Base-by-base conservation (phyloP, 768 basidiomycete genomes). In the Suillus subalutaceus region DNA sequence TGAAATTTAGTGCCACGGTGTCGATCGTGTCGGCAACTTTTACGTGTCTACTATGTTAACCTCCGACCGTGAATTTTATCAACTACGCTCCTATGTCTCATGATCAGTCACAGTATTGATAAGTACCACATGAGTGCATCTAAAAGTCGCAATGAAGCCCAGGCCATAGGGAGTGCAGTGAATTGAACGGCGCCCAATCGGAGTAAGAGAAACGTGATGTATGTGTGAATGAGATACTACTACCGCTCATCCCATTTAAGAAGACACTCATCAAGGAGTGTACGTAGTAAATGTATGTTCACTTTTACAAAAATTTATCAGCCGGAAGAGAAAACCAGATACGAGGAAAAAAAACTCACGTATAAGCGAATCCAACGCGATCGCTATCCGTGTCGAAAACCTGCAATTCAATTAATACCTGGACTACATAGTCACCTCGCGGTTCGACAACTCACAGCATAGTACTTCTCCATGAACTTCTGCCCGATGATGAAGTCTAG, bases 301-400 rank as follows among this genome's bases (percentile, higher is more conserved):
- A 57, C 73, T 74, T 50, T 40, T 30, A 20, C 53, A 15, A 30
- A 15, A 26, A 26, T n/a, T 7, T 32, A 8, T 68, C 55, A 66
- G 57, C 64, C 44, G 8, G 15, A 15, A 18, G 4, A 9, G 30
- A 37, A 0, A 9, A 5, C 41, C 37, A 37, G 13, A 38, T 40
- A n/a, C 53, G 2, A 2, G 2, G 63, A 10, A 4, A 64, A 32
- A 38, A n/a, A n/a, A 70, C 72, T 69, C 20, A 74, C 72, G 71
- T 74, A 64, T 67, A 55, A 10, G 70, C 69, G 52, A 72, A 72
- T 30, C 73, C 73, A 57, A 73, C 52, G 5, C 65, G 71, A 15
- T 65, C 64, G 1, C 60, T 63, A 20, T 74, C 73, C 23, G 61
- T 8, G 53, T 74, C 72, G 23, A 74, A 74, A 5, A 73, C 67